Conservation (phyloP, 805 yeast genomes). For the Myxozyma mucilagina region DNA sequence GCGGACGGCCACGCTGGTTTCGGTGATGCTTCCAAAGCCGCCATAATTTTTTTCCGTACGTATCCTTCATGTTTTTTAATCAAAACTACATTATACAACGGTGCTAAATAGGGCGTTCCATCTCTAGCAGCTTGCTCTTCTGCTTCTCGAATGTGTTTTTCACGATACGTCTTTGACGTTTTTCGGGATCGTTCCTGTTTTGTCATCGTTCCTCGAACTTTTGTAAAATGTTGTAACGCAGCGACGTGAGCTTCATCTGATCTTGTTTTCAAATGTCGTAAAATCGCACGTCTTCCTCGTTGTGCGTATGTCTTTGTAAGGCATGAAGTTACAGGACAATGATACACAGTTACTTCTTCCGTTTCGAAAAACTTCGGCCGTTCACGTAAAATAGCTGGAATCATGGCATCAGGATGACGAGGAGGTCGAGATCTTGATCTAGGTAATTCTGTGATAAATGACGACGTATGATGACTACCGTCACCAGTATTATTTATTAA, state of each 20-base stretch:
- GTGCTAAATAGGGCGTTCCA: slow-evolving; percentile 30
- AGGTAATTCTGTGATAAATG: slow-evolving; percentile 8
- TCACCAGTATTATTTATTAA: neutral
- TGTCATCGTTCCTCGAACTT: slow-evolving; percentile 20
- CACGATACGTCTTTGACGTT: slow-evolving; percentile 30
- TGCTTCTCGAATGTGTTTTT: slow-evolving; percentile 19
- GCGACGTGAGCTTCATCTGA: slow-evolving; percentile 15
- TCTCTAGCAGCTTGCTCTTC: slow-evolving; percentile 12
- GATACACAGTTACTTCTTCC: slow-evolving; percentile 26
- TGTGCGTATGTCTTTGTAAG: slow-evolving; percentile 26
- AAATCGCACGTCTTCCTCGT: slow-evolving; percentile 29
- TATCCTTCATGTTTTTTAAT: slow-evolving; percentile 30
- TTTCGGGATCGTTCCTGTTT: slow-evolving; percentile 30
- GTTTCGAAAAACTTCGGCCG: slow-evolving; percentile 17
- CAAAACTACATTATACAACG: slow-evolving; percentile 25
- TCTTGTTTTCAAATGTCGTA: slow-evolving; percentile 22
- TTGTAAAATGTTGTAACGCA: slow-evolving; percentile 12
- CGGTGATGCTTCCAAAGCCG: slow-evolving; percentile 16
- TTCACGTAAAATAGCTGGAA: slow-evolving; percentile 8
- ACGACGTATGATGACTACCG: neutral
- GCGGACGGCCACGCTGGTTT: slow-evolving; percentile 24
- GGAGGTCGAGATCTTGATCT: slow-evolving; percentile 13
- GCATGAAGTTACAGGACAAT: slow-evolving; percentile 28
- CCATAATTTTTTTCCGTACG: slow-evolving; percentile 26
- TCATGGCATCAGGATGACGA: slow-evolving; percentile 5